A percentile compares a stretch with the other conserved stretches of the same genome.
These are phyloP conservation scores for Diaporthe ampelina DNA, from an alignment of 2,329 filamentous ascomycete genomes.

Conservation along the genomic window DNA sequence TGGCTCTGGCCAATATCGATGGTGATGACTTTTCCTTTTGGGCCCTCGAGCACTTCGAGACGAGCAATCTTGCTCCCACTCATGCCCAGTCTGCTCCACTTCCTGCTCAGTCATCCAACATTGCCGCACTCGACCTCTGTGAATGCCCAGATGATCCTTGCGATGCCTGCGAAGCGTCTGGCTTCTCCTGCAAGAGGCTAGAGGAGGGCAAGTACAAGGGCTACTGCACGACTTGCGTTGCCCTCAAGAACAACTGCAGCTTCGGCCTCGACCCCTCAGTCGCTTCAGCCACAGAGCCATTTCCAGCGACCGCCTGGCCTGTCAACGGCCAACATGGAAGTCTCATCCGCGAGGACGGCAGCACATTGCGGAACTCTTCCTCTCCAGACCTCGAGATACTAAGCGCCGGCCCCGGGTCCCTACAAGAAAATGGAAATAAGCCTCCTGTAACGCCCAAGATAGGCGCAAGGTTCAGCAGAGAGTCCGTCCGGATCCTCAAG, in stretches of 20 bases:
- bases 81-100: conserved; percentile 16
- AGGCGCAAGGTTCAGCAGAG: conserved; percentile 82
- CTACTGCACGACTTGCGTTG: conserved; percentile 74
- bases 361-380: conserved; percentile 42
- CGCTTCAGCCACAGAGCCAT: conserved; percentile 54
- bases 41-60: conserved; percentile 70
- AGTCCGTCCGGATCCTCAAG: conserved; percentile 85
- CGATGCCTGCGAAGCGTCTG: conserved; percentile 63
- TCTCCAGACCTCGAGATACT: conserved; percentile 47
- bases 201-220: conserved; percentile 71
- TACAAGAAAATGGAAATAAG: conserved; percentile 42
- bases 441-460: conserved; percentile 67
- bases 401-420: conserved; percentile 43
- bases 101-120: conserved; percentile 37
- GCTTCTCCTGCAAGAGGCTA: conserved; percentile 73
- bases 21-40: conserved; percentile 72
- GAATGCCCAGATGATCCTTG: conserved; percentile 65
- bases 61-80: conserved; percentile 52
- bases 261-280: conserved; percentile 58
- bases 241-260: conserved; percentile 70
- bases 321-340: conserved; percentile 58
- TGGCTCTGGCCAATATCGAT: conserved; percentile 68
- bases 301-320: conserved; percentile 62
- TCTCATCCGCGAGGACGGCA: conserved; percentile 54
- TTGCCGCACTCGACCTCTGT: conserved; percentile 53